Evolutionary conservation across 2,329 filamentous ascomycete species (phyloP), one percentile per base, ranked within the genome.

Genomic region (Talaromyces albobiverticillius): DNA sequence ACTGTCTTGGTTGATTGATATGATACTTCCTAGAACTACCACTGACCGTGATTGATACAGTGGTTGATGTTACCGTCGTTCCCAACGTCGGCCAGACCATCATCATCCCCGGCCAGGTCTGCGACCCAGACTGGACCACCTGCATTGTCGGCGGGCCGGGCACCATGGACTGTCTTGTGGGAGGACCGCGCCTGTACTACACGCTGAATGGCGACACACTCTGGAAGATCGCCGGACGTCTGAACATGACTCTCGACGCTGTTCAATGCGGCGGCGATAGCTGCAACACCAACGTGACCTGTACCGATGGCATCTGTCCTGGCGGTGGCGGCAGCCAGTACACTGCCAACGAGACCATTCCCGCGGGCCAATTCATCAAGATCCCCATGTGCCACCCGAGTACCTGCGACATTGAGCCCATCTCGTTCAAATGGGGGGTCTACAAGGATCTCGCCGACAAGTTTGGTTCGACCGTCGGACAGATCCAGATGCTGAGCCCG

Each of bases 381-480:
- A 41, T 60, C 20, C 45, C 53, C 9, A 56, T 53, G 51, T 58
- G 51, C 20, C 29, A 48, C 14, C 53, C 56, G 4, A 60, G 56
- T 48, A 26, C 40, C 10, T 57, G 56, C 13, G 38, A 26, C 13
- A 29, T 58, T 13, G 29, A 32, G 4, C 56, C 56, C 16, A 53
- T 46, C 16, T 38, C 48, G 10, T 57, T 58, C 29, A 57, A 48
- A 13, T 57, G 48, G 25, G 57, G 54, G n/a, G 46, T 51, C 16
- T 59, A 59, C 18, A 57, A 59, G 38, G 54, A 60, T 49, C 46
- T 60, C 29, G 58, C 56, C 9, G 56, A 57, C 29, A 53, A 38
- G 25, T 51, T 47, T n/a, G 51, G 40, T 2, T 51, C 54, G n/a
- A 55, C 58, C 7, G 50, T 53, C 32, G 56, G 58, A 5, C 56